phyloP scores from a whole-genome alignment of 352 stramenopile species.

The Phytopythium montanum region DNA sequence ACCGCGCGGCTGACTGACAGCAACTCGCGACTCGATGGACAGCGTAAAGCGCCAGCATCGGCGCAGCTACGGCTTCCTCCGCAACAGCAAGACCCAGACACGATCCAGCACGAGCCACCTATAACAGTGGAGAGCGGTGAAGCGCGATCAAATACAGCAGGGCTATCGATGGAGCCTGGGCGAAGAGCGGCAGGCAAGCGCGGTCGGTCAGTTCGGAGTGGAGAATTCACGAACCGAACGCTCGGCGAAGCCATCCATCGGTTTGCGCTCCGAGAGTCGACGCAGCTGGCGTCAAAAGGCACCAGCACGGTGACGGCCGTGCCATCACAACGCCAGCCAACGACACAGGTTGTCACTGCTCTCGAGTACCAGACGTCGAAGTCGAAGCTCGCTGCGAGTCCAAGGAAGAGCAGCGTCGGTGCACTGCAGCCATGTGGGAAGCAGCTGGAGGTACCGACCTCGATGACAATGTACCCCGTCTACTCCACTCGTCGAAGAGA shows the following conservation, averaged over 20 bases:
- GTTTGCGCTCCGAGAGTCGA: constrained; percentile 42
- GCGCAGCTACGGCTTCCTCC: constrained; percentile 33
- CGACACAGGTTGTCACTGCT: not conserved
- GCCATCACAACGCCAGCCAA: not conserved
- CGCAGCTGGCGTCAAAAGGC: not conserved
- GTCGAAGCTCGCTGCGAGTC: not conserved
- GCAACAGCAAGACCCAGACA: constrained; percentile 52
- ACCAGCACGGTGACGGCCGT: not conserved
- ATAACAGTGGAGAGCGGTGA: too few relatives aligned
- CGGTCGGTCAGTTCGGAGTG: constrained; percentile 25
- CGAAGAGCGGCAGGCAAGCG: not conserved
- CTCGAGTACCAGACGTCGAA: not conserved
- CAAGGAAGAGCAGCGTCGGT: not conserved
- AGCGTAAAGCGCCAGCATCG: not conserved
- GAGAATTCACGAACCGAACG: constrained; percentile 66
- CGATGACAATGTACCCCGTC: not conserved
- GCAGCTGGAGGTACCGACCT: not conserved
- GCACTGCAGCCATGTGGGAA: not conserved
- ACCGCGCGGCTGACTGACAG: not conserved
- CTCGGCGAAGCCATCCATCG: constrained; percentile 51
- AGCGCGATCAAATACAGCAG: not conserved
- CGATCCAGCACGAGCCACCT: not conserved
- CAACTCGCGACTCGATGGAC: not conserved
- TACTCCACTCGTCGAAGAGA: not conserved
- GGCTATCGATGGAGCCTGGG: not conserved